A percentile compares a stretch with the other conserved stretches of the same genome.
Evolutionary conservation across 1,284 basidiomycete genomes (phyloP).

Genomic region (Melampsora medusae): DNA sequence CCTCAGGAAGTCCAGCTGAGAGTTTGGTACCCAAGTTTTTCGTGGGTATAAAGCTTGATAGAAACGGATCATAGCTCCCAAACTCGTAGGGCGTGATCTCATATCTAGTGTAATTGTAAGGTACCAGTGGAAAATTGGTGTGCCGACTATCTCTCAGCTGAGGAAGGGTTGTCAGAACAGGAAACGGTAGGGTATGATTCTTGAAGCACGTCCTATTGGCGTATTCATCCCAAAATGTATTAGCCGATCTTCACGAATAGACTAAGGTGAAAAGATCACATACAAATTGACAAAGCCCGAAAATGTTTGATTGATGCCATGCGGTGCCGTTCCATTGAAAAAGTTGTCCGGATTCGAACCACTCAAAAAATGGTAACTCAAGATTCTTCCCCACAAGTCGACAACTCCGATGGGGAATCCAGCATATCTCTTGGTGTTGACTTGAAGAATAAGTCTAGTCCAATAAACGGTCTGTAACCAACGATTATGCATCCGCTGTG

Average conservation of each 20-base stretch:
- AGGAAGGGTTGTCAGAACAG: conserved; percentile 34
- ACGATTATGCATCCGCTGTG: conserved; percentile 8
- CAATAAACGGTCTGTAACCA: conserved; percentile 33
- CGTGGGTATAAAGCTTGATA: conserved; percentile 31
- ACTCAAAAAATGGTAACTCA: conserved; percentile 42
- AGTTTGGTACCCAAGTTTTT: conserved; percentile 29
- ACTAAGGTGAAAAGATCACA: background rate
- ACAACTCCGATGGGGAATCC: conserved; percentile 35
- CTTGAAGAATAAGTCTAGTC: conserved; percentile 31
- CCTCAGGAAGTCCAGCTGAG: conserved; percentile 23
- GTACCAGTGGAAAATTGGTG: conserved; percentile 9
- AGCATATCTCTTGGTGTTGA: conserved; percentile 23
- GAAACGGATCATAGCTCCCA: conserved; percentile 36
- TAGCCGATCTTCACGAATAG: background rate
- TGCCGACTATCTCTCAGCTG: conserved; percentile 1
- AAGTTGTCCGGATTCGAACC: conserved; percentile 8
- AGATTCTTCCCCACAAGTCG: conserved; percentile 42
- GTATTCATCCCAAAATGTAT: background rate
- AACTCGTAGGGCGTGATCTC: conserved; percentile 36
- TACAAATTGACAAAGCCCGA: conserved; percentile 33
- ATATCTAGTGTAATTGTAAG: conserved; percentile 22
- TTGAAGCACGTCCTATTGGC: conserved; percentile 24
- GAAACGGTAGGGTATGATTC: conserved; percentile 37
- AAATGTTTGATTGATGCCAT: conserved; percentile 37
- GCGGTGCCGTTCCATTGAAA: conserved; percentile 17